phyloP scores from a whole-genome alignment of 148 eudicot genomes.

The Arbutus unedo region DNA sequence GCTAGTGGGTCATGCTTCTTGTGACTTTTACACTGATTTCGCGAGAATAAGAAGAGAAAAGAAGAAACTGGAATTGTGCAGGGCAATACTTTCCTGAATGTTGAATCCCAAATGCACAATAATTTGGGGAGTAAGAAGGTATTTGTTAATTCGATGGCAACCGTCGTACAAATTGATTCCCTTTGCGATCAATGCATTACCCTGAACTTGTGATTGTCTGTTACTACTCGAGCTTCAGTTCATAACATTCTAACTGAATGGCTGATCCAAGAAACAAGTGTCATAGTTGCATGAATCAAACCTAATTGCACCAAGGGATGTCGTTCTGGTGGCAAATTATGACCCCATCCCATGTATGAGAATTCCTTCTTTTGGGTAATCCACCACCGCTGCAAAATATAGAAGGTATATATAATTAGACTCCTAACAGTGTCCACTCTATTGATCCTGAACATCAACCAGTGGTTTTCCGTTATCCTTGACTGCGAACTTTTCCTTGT shows the following conservation, averaged over 20 bases:
- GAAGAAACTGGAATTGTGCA: too few species aligned
- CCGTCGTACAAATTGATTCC: background rate
- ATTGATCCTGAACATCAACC: constrained; percentile 1
- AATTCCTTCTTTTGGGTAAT: background rate
- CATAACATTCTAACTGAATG: background rate
- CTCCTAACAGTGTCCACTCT: background rate
- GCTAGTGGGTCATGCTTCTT: too few species aligned
- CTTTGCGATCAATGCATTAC: background rate
- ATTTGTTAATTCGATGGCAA: background rate
- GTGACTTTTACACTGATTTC: too few species aligned
- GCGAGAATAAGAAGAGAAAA: too few species aligned
- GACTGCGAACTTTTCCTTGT: background rate
- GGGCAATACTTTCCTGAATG: background rate
- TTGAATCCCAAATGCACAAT: background rate
- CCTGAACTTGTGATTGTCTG: background rate
- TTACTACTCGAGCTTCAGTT: background rate
- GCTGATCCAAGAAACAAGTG: background rate
- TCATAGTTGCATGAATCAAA: background rate
- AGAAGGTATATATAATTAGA: background rate
- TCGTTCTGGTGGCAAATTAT: background rate
- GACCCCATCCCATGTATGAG: background rate
- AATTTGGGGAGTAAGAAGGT: background rate
- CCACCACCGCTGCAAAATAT: background rate
- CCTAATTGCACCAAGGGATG: background rate
- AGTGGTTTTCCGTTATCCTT: background rate